Evolutionary conservation across 345 rosid genomes (phyloP).

Genomic region (Xanthoceras sorbifolium): DNA sequence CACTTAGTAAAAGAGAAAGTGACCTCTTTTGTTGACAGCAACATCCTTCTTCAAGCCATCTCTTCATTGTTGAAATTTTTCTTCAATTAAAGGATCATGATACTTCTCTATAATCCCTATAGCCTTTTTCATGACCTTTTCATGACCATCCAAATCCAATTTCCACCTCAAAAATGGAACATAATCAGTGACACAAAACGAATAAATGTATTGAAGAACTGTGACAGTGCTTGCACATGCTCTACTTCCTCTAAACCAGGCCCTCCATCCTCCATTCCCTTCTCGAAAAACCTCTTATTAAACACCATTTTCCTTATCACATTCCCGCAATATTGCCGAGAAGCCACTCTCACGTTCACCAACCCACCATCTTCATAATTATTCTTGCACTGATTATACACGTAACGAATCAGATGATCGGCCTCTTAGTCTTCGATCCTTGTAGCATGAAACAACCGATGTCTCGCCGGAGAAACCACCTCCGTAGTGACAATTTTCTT

Average conservation of each 20-base stretch:
- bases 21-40: constrained; percentile 48
- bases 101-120: too few relatives aligned
- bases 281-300: constrained; percentile 28
- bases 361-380: background rate
- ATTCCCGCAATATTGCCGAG: constrained; percentile 30
- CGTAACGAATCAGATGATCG: constrained; percentile 37
- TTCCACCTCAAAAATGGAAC: too few relatives aligned
- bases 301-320: constrained; percentile 29
- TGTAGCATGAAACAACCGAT: constrained; percentile 13
- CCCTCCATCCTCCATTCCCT: constrained; percentile 24
- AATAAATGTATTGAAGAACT: background rate
- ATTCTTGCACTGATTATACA: constrained; percentile 27
- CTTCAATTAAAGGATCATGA: too few relatives aligned
- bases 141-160: too few relatives aligned
- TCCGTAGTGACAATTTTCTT: constrained; percentile 31
- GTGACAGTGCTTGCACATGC: constrained; percentile 12
- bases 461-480: constrained; percentile 26
- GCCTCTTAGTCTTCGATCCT: constrained; percentile 53
- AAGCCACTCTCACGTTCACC: constrained; percentile 12
- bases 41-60: too few relatives aligned
- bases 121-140: too few relatives aligned
- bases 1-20: too few relatives aligned
- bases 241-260: constrained; percentile 32
- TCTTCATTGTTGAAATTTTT: too few relatives aligned
- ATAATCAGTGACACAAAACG: too few relatives aligned